Evolutionary conservation across 208 protist species (phyloP), one percentile per base, ranked within the genome.

Genomic region (Crithidia sp.): DNA sequence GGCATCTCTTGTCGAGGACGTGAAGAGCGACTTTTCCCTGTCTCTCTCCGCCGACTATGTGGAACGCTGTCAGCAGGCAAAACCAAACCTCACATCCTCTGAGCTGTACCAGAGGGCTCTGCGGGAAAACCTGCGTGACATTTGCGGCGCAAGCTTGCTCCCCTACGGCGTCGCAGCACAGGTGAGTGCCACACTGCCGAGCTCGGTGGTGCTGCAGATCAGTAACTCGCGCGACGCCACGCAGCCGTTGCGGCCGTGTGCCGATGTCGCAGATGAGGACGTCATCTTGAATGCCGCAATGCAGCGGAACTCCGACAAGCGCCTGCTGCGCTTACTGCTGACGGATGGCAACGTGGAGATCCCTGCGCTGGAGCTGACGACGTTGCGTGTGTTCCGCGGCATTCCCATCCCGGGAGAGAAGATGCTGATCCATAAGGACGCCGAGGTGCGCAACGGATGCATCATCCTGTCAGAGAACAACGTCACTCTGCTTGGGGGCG

Each of bases 391-490:
- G 8, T 94, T 96, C 60, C 69, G 77, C 16, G 66, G 74, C 41
- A 88, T 96, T 45, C 92, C 92, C 2, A 75, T 88, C 9, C 89
- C 92, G 0, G 92, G 89, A 7, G 86, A 93, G 45, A 96, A 94
- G 60, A 41, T 96, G 14, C 79, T 93, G 19, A 63, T 96, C 13
- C 82, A 83, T n/a, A 76, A 78, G 37, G 84, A 77, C 7, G 63
- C 89, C 6, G 83, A 93, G 57, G 85, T 96, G 60, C 81, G 79
- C 54, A 90, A 91, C 72, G 89, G 92, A 10, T 79, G 79, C 52
- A 84, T 96, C 67, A 86, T 95, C 41, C 75, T 96, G 77, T 83
- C 80, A 12, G 89, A 94, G 12, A 76, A 79, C 39, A 86, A 74
- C 60, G 65, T 93, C 5, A 76, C 81, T 14, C 60, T 80, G 5